Evolutionary conservation across 129 eudicot genomes (phyloP), one percentile per base, ranked within the genome.

Genomic region (Tagetes patula): DNA sequence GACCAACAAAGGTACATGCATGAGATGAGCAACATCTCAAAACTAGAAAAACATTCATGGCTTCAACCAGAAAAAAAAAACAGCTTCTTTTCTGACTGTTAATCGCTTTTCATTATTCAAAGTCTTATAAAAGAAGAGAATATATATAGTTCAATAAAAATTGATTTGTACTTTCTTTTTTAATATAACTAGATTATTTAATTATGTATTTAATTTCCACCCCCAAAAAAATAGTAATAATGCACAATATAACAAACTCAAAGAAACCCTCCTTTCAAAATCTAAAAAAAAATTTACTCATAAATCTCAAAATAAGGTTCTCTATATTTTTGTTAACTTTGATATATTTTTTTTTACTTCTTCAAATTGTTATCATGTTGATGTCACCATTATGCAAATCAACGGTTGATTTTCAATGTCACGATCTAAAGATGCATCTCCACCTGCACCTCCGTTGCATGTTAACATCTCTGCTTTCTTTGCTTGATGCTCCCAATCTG

Each of bases 401-500:
- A 89, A 59, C 60, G 89, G 84, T 76, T 89, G 84, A 31, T 80
- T 82, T 80, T 80, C 87, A 55, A 77, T 77, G 69, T 77, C 84
- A 50, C 53, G 37, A 72, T 79, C 84, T 41, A 53, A 12, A 20
- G 76, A 47, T 69, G 76, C 68, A 61, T 69, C 82, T 36, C 75
- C 76, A 39, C 72, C 78, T 62, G 55, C 76, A 70, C 81, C 81
- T 70, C 56, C 81, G 50, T 79, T 53, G 81, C 84, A 83, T 65
- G 96, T 85, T 71, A 89, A 85, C 75, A 62, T 67, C 61, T 83
- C 88, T 34, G 96, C 96, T 78, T 83, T 84, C 74, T 61, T 65
- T 5, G 92, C 90, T 76, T 89, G 90, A 34, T 68, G 69, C 42
- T 81, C 79, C 96, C 96, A 89, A 39, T 89, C 84, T 4, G 96